Conservation (phyloP, 768 basidiomycete genomes). For the Kwoniella bestiolae region DNA sequence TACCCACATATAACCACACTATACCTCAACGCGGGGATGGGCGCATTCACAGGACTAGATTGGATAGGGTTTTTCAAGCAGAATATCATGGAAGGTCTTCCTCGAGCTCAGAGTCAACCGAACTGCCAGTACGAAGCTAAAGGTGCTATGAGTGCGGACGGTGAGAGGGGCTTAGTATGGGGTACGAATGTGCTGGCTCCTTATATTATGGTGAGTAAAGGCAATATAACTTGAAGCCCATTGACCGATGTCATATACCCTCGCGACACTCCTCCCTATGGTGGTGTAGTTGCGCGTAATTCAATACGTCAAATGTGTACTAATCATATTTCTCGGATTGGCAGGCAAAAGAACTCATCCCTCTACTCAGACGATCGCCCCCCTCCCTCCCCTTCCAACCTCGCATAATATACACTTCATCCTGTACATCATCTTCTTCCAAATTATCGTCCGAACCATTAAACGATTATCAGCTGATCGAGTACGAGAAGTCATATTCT, state of each 20-base stretch:
- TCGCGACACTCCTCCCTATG: too few species aligned
- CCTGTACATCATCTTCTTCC: conserved; percentile 24
- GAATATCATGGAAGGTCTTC: conserved; percentile 35
- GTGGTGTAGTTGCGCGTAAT: too few species aligned
- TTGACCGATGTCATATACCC: too few species aligned
- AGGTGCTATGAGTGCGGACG: conserved; percentile 54
- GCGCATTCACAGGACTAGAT: conserved; percentile 42
- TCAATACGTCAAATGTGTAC: too few species aligned
- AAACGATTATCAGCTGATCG: conserved; percentile 47
- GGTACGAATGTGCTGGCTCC: conserved; percentile 50
- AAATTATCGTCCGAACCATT: conserved; percentile 30
- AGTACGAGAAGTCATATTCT: conserved; percentile 36
- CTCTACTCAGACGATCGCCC: conserved; percentile 45
- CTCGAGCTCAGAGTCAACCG: conserved; percentile 44
- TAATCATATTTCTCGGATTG: background rate
- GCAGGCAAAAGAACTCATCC: conserved; percentile 48
- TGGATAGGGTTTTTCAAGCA: conserved; percentile 43
- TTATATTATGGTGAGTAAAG: conserved; percentile 52
- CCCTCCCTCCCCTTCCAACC: conserved; percentile 42
- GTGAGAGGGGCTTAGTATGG: conserved; percentile 51
- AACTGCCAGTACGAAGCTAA: conserved; percentile 44
- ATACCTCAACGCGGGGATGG: conserved; percentile 57
- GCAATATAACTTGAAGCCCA: too few species aligned
- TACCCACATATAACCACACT: conserved; percentile 57
- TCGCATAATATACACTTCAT: conserved; percentile 53